These are phyloP conservation scores for Globisporangium cylindrosporum DNA, from an alignment of 352 stramenopile genomes.

Conservation along the genomic window DNA sequence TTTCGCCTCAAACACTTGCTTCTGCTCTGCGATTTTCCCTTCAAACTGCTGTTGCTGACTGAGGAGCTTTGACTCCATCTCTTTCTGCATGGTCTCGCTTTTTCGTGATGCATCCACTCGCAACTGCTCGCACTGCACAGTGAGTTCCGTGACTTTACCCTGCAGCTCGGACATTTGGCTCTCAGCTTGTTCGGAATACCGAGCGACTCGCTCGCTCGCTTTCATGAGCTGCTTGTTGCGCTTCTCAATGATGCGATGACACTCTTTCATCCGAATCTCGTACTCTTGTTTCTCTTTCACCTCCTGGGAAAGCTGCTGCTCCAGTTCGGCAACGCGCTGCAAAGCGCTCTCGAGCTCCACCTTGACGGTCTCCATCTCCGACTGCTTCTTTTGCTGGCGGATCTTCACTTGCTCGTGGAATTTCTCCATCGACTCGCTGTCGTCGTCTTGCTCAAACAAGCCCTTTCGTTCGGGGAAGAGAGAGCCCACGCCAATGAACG, in stretches of 20 bases:
- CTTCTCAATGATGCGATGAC: constrained; percentile 82
- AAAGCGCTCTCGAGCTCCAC: constrained; percentile 42
- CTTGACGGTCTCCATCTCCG: constrained; percentile 49
- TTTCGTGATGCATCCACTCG: constrained; percentile 21
- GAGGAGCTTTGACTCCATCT: constrained; percentile 30
- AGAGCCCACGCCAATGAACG: constrained; percentile 13
- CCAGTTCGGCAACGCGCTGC: constrained; percentile 28
- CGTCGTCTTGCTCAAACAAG: constrained; percentile 76
- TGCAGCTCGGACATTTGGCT: constrained; percentile 44
- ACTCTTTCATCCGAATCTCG: constrained; percentile 74
- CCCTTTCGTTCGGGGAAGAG: constrained; percentile 44
- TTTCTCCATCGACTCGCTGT: constrained; percentile 67
- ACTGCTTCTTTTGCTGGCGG: constrained; percentile 66
- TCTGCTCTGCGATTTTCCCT: constrained; percentile 27
- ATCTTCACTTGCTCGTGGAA: constrained; percentile 70
- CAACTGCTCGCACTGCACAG: constrained; percentile 33
- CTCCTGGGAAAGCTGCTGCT: constrained; percentile 28
- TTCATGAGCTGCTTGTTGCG: constrained; percentile 86
- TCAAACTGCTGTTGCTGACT: constrained; percentile 20
- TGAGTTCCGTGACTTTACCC: constrained; percentile 30
- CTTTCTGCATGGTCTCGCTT: constrained; percentile 25
- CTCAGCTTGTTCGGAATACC: constrained; percentile 65
- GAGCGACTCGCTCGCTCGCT: constrained; percentile 65
- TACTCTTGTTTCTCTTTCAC: constrained; percentile 60
- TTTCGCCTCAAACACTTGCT: constrained; percentile 29